Conservation (phyloP, 495 filamentous ascomycete genomes). For the Amorphotheca resinae region DNA sequence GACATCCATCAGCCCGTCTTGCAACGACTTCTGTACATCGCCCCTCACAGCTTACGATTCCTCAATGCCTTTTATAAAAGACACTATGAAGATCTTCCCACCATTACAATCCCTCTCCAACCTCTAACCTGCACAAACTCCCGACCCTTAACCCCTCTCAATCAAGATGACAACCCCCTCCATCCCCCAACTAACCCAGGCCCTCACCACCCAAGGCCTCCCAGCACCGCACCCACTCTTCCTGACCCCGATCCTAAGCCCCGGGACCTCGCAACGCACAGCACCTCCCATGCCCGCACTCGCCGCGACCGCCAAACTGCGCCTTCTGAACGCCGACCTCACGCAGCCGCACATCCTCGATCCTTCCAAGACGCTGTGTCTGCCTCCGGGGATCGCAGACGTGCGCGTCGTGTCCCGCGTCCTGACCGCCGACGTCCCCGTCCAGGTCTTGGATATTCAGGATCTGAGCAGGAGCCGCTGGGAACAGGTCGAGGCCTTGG, state of each 20-base stretch:
- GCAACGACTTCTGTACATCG: background rate
- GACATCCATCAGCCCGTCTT: too few species aligned
- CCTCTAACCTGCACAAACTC: background rate
- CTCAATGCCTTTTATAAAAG: too few species aligned
- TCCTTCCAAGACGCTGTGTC: slow-evolving; percentile 22
- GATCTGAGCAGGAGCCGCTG: slow-evolving; percentile 67
- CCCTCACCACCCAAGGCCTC: slow-evolving; percentile 21
- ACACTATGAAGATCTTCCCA: too few species aligned
- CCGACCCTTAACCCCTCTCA: background rate
- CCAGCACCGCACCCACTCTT: slow-evolving; percentile 21
- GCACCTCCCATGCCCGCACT: slow-evolving; percentile 57
- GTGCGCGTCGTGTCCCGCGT: background rate
- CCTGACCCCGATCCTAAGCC: slow-evolving; percentile 22
- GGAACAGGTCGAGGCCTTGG: slow-evolving; percentile 77
- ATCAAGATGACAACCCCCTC: slow-evolving; percentile 8
- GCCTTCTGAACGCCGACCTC: slow-evolving; percentile 68
- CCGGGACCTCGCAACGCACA: slow-evolving; percentile 25
- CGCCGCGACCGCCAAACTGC: slow-evolving; percentile 66
- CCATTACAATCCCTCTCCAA: too few species aligned
- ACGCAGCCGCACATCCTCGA: slow-evolving; percentile 41
- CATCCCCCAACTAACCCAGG: slow-evolving; percentile 19
- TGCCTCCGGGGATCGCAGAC: slow-evolving; percentile 27
- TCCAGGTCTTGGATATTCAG: slow-evolving; percentile 77
- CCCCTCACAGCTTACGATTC: background rate
- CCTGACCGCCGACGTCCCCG: slow-evolving; percentile 39